Evolutionary conservation across 495 filamentous ascomycete genomes (phyloP), one percentile per base, ranked within the genome.

Genomic region (Staphylotrichum tortipilum): DNA sequence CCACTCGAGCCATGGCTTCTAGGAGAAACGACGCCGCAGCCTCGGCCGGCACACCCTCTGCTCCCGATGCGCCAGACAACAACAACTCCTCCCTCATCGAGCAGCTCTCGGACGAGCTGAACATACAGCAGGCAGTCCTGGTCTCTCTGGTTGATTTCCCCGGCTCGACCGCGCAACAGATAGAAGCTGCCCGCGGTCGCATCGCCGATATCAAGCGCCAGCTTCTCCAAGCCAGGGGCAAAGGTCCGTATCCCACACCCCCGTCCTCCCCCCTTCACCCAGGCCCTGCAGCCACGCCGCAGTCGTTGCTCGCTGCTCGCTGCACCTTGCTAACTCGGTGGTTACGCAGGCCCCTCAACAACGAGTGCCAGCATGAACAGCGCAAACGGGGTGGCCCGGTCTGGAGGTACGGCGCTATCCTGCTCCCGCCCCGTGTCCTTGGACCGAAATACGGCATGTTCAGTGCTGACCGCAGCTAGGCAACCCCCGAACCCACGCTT

Each of bases 41-140:
- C 18, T 44, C 33, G 34, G 8, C 39, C 1, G 40, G 31, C 11
- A 2, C 34, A 28, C n/a, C 42, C 21, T 29, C 36, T 12, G 14
- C 29, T 12, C 12, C 4, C 43, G 22, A 26, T 5, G 7, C 21
- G 8, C 4, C 26, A 15, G 15, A 43, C 36, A 26, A 40, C 15
- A 11, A 19, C 22, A 3, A n/a, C n/a, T n/a, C 24, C 15, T 3
- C 33, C 18, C 1, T 28, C 22, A 22, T 49, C 17, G 54, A 53
- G 17, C 24, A 49, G 26, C 54, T 57, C 19, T n/a, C 31, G 15
- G 49, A 53, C 0, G 49, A 57, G 9, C 34, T 57, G 22, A 17
- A 14, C 22, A 3, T 52, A 9, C 38, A 53, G 23, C 31, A 31
- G 18, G 40, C 44, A 9, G 26, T 57, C 21, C 29, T 48, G 11